A percentile compares a stretch with the other conserved stretches of the same genome.
Evolutionary conservation across 257 asterid genomes (phyloP).

Genomic region (Solanum tarijense): DNA sequence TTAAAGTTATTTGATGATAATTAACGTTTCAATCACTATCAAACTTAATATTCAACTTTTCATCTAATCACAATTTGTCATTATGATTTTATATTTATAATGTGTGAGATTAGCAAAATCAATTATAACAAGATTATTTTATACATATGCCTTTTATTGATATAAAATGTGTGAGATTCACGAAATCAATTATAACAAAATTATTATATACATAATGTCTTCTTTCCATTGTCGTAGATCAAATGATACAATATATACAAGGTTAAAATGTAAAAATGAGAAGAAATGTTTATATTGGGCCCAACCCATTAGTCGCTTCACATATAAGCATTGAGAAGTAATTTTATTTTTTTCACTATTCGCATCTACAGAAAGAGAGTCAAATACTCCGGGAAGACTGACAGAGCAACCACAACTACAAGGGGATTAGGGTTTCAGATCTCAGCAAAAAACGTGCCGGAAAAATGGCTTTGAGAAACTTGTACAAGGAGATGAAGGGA

Average conservation of each 20-base stretch:
- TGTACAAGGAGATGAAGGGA: constrained; percentile 66
- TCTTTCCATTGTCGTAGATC: no score
- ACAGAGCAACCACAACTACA: neutral
- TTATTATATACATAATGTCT: no score
- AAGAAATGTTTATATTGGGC: neutral
- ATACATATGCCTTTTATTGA: no score
- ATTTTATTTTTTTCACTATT: neutral
- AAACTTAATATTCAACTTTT: neutral
- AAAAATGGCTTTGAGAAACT: constrained; percentile 60
- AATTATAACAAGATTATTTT: no score
- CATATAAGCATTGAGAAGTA: neutral
- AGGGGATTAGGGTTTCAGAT: constrained; percentile 18
- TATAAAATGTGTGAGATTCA: neutral
- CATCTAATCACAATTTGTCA: no score
- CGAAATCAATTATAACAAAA: no score
- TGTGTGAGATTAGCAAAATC: neutral
- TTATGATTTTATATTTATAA: neutral
- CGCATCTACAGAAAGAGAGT: neutral
- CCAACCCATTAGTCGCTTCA: neutral
- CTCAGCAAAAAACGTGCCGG: neutral
- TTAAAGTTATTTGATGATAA: neutral
- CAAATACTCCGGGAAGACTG: neutral
- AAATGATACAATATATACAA: no score
- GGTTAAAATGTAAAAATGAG: neutral
- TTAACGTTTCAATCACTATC: neutral